phyloP scores from a whole-genome alignment of 2,329 filamentous ascomycete species.

The Trichoderma sp. region DNA sequence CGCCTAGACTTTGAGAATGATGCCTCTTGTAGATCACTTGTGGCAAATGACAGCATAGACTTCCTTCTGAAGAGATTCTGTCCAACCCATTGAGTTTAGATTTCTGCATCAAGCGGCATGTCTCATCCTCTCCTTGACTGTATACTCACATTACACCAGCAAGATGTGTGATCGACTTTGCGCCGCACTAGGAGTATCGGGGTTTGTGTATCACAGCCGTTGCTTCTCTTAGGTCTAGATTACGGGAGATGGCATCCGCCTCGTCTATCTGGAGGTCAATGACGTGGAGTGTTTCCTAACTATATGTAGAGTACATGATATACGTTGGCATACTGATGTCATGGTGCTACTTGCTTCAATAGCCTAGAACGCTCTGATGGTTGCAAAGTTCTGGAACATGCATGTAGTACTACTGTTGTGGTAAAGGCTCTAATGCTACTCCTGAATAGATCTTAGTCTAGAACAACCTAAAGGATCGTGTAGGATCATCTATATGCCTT shows the following conservation, averaged over 20 bases:
- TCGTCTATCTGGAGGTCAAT: background rate
- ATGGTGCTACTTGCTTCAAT: background rate
- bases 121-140: background rate
- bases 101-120: background rate
- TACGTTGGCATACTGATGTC: background rate
- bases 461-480: background rate
- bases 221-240: background rate
- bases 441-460: background rate
- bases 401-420: background rate
- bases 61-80: background rate
- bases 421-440: background rate
- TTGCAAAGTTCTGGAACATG: background rate
- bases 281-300: background rate
- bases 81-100: too few species aligned
- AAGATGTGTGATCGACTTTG: background rate
- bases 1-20: background rate
- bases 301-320: background rate
- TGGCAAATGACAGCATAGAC: constrained; percentile 7
- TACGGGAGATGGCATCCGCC: background rate
- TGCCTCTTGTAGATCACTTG: background rate
- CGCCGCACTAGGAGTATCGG: background rate
- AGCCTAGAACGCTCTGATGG: background rate
- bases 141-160: background rate
- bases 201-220: background rate
- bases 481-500: background rate